These are phyloP conservation scores for Trichaptum fuscoviolaceum DNA, from an alignment of 768 basidiomycete species.

Conservation along the genomic window DNA sequence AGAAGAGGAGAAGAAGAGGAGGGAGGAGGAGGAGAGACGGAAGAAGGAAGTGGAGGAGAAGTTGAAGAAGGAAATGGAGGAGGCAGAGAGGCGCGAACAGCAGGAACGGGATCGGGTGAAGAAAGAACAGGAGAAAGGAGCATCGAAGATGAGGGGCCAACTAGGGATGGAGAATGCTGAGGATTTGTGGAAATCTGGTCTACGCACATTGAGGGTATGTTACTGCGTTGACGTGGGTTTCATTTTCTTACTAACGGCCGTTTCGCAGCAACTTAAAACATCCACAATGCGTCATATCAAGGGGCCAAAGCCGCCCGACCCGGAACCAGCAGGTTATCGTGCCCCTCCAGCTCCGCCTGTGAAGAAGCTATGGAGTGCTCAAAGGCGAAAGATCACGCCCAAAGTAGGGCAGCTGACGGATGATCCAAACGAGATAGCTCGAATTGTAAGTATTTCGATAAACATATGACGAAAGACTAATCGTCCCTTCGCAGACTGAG, in stretches of 20 bases:
- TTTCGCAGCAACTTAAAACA: constrained; percentile 52
- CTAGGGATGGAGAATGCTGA: constrained; percentile 50
- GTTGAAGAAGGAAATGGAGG: constrained; percentile 28
- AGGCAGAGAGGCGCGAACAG: constrained; percentile 30
- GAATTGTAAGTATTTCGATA: constrained; percentile 46
- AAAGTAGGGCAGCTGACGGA: constrained; percentile 87
- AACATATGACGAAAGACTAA: constrained; percentile 7
- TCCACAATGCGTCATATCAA: constrained; percentile 65
- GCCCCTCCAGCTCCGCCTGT: constrained; percentile 12
- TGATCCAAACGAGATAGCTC: constrained; percentile 51
- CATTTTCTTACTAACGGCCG: constrained; percentile 17
- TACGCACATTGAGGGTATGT: constrained; percentile 49
- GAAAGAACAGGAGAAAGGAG: constrained; percentile 31
- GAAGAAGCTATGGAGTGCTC: constrained; percentile 59
- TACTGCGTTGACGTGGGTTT: constrained; percentile 2
- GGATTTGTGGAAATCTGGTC: constrained; percentile 62
- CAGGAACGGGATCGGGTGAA: constrained; percentile 29
- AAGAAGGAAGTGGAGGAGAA: constrained; percentile 27
- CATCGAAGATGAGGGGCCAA: constrained; percentile 33
- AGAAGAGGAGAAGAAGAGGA: constrained; percentile 36
- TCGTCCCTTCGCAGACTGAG: constrained; percentile 25
- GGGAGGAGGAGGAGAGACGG: constrained; percentile 30
- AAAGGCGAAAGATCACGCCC: constrained; percentile 75
- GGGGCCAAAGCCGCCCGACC: constrained; percentile 30
- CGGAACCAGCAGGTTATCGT: neutral